Evolutionary conservation across 768 basidiomycete genomes (phyloP).

Genomic region (Auricularia cornea): DNA sequence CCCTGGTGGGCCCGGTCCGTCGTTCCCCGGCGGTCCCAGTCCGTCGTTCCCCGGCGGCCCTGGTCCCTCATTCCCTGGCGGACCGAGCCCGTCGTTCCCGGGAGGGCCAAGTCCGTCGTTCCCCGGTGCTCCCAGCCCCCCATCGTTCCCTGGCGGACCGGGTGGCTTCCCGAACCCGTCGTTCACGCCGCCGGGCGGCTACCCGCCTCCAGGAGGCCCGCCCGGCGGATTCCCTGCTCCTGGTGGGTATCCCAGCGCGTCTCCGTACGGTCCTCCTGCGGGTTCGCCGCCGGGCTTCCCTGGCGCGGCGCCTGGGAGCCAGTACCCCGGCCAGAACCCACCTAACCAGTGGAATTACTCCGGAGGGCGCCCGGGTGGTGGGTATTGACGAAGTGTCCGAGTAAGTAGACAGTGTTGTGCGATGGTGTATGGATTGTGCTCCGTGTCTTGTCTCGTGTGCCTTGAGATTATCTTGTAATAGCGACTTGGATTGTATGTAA

Average conservation of each 20-base stretch:
- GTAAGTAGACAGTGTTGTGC: too few species aligned
- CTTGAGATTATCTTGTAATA: background rate
- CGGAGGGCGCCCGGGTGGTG: background rate
- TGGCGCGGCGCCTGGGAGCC: background rate
- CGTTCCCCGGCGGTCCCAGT: constrained; percentile 7
- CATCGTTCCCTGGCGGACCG: background rate
- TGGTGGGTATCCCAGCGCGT: constrained; percentile 23
- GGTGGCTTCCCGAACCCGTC: background rate
- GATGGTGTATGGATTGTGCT: background rate
- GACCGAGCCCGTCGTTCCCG: background rate
- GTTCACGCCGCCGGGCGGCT: background rate
- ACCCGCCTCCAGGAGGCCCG: background rate
- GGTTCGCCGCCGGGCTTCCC: background rate
- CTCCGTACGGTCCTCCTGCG: background rate
- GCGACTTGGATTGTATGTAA: background rate
- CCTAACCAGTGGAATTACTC: background rate
- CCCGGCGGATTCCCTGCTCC: constrained; percentile 16
- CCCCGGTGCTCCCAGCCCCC: constrained; percentile 1
- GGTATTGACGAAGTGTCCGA: background rate
- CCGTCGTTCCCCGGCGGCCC: constrained; percentile 1
- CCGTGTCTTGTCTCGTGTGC: background rate
- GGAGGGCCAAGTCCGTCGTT: background rate
- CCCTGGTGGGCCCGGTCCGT: constrained; percentile 12
- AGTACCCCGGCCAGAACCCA: background rate
- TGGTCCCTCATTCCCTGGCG: background rate